Conservation (phyloP, 306 rosid species). For the Prosopis cineraria region DNA sequence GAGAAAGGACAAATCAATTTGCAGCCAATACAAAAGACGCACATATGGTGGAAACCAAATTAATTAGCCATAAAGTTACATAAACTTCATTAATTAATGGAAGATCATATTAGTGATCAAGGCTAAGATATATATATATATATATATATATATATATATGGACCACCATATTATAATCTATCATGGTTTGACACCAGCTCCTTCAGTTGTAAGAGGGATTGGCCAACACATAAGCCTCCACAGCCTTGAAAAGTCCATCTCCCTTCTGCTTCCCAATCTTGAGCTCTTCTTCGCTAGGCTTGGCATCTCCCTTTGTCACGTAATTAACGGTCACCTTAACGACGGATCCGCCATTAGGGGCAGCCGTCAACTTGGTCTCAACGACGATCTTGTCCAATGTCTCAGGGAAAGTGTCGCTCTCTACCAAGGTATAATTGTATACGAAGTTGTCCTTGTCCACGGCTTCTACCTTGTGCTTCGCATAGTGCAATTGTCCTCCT, state of each 20-base stretch:
- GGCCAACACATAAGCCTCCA: constrained; percentile 25
- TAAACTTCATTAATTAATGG: too few relatives aligned
- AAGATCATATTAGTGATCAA: too few relatives aligned
- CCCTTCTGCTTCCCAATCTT: constrained; percentile 24
- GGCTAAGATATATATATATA: too few relatives aligned
- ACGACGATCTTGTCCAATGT: constrained; percentile 1
- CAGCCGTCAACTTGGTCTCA: constrained; percentile 30
- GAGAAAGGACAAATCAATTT: too few relatives aligned
- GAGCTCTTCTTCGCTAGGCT: constrained; percentile 21
- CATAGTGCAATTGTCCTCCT: constrained; percentile 15
- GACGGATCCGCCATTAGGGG: neutral
- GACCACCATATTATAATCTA: too few relatives aligned
- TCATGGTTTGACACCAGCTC: too few relatives aligned
- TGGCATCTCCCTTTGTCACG: neutral
- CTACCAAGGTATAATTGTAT: constrained; percentile 15
- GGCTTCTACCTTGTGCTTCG: constrained; percentile 11
- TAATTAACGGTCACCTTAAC: neutral
- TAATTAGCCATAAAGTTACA: too few relatives aligned
- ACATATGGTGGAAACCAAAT: too few relatives aligned
- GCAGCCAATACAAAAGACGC: too few relatives aligned
- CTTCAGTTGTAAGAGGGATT: neutral
- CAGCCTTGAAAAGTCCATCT: constrained; percentile 14
- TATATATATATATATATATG: too few relatives aligned
- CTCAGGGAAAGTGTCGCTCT: neutral
- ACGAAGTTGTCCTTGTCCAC: constrained; percentile 3